Base-by-base conservation (phyloP, 495 filamentous ascomycete species). In the Xylaria bambusicola region DNA sequence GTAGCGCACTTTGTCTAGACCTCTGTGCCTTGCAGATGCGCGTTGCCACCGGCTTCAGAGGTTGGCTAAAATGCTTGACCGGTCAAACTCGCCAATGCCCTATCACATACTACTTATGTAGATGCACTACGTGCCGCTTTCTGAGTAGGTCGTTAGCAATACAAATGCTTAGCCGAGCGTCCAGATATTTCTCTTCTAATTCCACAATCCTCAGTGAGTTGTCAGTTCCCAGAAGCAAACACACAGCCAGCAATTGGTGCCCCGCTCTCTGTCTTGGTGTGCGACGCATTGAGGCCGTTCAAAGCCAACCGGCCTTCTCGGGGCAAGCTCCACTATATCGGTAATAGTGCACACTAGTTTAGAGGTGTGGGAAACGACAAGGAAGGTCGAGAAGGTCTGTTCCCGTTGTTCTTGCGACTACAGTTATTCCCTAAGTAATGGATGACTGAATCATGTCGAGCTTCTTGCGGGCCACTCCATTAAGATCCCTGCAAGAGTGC, bases 11-110 rank as follows among this genome's bases (percentile, higher is more conserved):
- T 51, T 23, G 36, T 24, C 56, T 40, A 40, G 36, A 40, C 35
- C 35, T 31, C 7, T 27, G 56, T 51, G 33, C 56, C 56, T 58
- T 50, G 56, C 56, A 58, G 35, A 44, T 51, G 8, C 27, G 36
- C 12, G 36, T 51, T 6, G 48, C 24, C 47, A 35, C 47, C 13
- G 46, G 26, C 26, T 24, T 44, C 10, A 54, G 23, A 31, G 24
- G 38, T 33, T 38, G 52, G 52, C 20, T 29, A 38, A 38, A 8
- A 10, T 38, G 36, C 36, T 9, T 38, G 36, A 38, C 36, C 36
- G 36, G 36, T 38, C 5, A 10, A 38, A 38, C 36, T 3, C 13
- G 36, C 36, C 36, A 38, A 38, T 38, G 36, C 13, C 36, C 13
- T 10, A 38, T 15, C 36, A n/a, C n/a, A n/a, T n/a, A n/a, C n/a